phyloP scores from a whole-genome alignment of 805 yeast species.

The Candida insectorum region DNA sequence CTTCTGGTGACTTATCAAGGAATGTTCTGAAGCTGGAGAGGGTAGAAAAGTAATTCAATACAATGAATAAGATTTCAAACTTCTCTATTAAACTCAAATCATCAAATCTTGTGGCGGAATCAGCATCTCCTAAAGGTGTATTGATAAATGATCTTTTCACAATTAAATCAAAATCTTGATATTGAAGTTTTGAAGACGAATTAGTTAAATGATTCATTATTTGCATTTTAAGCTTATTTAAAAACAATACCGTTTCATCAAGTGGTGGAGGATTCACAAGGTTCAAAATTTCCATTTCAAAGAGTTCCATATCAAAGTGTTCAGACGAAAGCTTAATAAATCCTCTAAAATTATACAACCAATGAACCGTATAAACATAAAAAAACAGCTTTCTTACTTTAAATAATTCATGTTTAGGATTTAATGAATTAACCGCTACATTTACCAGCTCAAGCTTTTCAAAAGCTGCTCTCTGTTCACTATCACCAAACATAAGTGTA shows the following conservation, averaged over 20 bases:
- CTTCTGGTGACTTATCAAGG: slow-evolving; percentile 36
- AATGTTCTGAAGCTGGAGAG: slow-evolving; percentile 46
- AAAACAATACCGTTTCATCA: slow-evolving; percentile 33
- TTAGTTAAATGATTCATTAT: slow-evolving; percentile 41
- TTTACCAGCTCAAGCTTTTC: slow-evolving; percentile 18
- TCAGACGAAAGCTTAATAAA: slow-evolving; percentile 48
- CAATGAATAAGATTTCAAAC: slow-evolving; percentile 44
- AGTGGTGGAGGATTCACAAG: slow-evolving; percentile 30
- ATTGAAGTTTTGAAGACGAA: slow-evolving; percentile 11
- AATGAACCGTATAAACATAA: slow-evolving; percentile 41
- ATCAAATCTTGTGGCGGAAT: slow-evolving; percentile 33
- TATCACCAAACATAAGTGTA: slow-evolving; percentile 7
- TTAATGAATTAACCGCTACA: slow-evolving; percentile 16
- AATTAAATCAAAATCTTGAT: slow-evolving; percentile 10
- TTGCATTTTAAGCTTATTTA: slow-evolving; percentile 41
- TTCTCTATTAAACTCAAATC: slow-evolving; percentile 42
- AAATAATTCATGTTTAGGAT: slow-evolving; percentile 8
- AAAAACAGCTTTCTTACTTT: slow-evolving; percentile 16
- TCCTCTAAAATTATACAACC: slow-evolving; percentile 55
- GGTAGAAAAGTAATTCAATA: slow-evolving; percentile 42
- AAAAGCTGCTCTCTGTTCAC: slow-evolving; percentile 17
- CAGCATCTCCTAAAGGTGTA: slow-evolving; percentile 11
- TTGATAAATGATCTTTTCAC: slow-evolving; percentile 7
- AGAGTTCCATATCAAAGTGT: slow-evolving; percentile 52
- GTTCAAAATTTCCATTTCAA: slow-evolving; percentile 58